Base-by-base conservation (phyloP, 495 filamentous ascomycete species). In the Clavariopsis aquatica region DNA sequence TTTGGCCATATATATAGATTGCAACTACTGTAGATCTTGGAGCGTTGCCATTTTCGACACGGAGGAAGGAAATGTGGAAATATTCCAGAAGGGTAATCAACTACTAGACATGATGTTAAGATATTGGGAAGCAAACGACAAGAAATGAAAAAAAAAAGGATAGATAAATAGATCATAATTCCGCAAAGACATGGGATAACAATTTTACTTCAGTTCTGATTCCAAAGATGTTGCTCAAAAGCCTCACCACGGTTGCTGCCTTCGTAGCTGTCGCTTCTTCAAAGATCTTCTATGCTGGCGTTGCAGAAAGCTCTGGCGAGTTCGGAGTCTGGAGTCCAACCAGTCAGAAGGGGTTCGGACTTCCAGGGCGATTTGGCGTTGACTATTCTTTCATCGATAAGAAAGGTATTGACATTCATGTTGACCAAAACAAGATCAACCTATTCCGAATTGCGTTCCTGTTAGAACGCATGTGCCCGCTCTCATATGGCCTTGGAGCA, bases 401-500 rank as follows among this genome's bases (percentile, higher is more conserved):
- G 66, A 69, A 70, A 0, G 76, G 75, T 17, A 69, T 84, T 31
- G 79, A 83, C 66, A 64, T 75, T 26, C 78, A 78, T 60, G 77
- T 78, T 2, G 80, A 82, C 62, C 45, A 79, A 66, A 76, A 82
- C 69, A 77, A 78, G 51, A 69, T 79, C 38, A 84, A 84, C 62
- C 72, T 82, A 12, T 82, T 82, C 72, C 78, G 80, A 46, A 76
- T 83, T 54, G 80, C 80, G 1, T 84, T 83, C 71, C 66, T 84
- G 9, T 75, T 84, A 15, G 81, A 84, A 70, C 79, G 81, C 54
- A 83, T 84, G 81, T 78, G 77, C 55, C 81, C 81, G 0, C 68
- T 79, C 1, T 71, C 74, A 0, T 76, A 72, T 29, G 81, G 81
- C 13, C 74, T 84, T 4, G 81, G 81, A 19, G 71, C 76, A 38